Base-by-base conservation (phyloP, 805 yeast species). In the Yarrowia phangngaensis region DNA sequence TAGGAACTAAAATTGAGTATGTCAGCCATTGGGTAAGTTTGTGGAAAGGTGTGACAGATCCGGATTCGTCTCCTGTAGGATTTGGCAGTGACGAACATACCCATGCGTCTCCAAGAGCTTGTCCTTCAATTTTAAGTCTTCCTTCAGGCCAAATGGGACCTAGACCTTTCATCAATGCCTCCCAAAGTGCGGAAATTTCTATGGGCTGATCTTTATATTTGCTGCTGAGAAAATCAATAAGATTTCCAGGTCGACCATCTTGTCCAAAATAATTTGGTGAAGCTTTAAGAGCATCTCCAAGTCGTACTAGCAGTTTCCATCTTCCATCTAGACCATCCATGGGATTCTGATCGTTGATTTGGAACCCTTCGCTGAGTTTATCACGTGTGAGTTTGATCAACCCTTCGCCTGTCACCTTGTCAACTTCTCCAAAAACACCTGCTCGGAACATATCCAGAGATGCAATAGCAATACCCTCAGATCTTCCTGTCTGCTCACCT, bases 1-100 rank as follows among this genome's bases (percentile, higher is more conserved):
- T 63, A 6, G 83, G 84, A 11, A 71, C 69, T 14, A 79, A 58
- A 43, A 79, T 60, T 1, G 84, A 79, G 58, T 79, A 79, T 15
- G 82, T 73, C 8, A 79, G 64, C 84, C 84, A 79, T 60, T 79
- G 85, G 0, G 82, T 77, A 28, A 80, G 66, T 52, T 80, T 79
- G 56, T 79, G 84, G 62, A 79, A 79, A 2, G 84, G 79, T 13
- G 76, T 76, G 36, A 79, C 71, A 33, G 64, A 64, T 13, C 66
- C 63, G 54, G 66, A 54, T 33, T 68, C 71, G 28, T 69, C 73
- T 8, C 60, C 52, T 3, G 50, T 47, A 9, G 45, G 57, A 12
- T 52, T 55, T 9, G 60, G 59, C 54, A 59, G 51, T 6, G 60
- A 54, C 2, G 65, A 31, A 24, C 59, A 56, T 7, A 63, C 63